Evolutionary conservation across 441 rosid species (phyloP).

Genomic region (Brassica hybrid): DNA sequence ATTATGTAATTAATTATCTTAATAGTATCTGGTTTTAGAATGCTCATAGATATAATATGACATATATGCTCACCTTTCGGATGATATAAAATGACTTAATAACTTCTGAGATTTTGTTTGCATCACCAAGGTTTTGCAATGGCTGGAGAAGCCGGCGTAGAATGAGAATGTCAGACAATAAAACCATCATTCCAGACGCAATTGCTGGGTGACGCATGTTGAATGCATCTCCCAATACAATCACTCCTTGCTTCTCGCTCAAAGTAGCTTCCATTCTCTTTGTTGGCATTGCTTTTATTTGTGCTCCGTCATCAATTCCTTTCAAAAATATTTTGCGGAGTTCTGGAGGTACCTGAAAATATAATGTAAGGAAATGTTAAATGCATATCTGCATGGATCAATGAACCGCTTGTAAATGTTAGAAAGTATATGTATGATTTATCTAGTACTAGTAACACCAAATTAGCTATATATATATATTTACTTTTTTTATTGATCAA

Average conservation of each 20-base stretch:
- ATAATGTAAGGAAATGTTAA: neutral
- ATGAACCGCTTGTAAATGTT: neutral
- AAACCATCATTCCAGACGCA: constrained; percentile 66
- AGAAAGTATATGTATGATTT: neutral
- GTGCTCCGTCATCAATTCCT: constrained; percentile 54
- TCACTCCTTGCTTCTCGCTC: constrained; percentile 56
- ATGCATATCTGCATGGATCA: neutral
- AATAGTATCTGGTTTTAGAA: neutral
- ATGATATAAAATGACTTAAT: neutral
- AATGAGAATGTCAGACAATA: constrained; percentile 57
- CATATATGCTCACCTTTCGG: neutral
- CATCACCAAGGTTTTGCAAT: constrained; percentile 43
- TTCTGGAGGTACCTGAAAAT: constrained; percentile 48
- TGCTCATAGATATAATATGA: neutral
- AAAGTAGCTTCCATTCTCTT: constrained; percentile 57
- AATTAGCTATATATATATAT: neutral
- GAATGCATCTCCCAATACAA: constrained; percentile 71
- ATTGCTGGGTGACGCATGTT: constrained; percentile 72
- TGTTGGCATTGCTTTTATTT: constrained; percentile 50
- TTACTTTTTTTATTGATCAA: neutral
- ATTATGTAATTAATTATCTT: too few species aligned
- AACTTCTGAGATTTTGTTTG: neutral
- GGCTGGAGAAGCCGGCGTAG: constrained; percentile 58
- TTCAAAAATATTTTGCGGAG: constrained; percentile 51
- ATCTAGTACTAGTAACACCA: neutral